phyloP scores from a whole-genome alignment of 148 eudicot genomes.

The Beta vulgaris region DNA sequence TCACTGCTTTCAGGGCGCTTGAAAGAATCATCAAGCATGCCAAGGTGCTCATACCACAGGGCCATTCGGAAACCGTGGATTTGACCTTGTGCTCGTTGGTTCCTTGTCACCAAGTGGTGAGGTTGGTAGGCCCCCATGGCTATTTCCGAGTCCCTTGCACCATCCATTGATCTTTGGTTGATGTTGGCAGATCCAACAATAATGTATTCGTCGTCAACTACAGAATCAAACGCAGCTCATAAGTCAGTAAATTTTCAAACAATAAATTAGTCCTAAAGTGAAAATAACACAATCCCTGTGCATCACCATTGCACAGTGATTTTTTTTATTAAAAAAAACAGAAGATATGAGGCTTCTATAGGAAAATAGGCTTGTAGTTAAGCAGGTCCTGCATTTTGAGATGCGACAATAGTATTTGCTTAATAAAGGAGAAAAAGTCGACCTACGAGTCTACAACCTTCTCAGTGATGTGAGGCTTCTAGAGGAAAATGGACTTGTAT shows the following conservation, averaged over 20 bases:
- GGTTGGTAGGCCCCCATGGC: conserved; percentile 90
- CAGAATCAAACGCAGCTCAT: conserved; percentile 13
- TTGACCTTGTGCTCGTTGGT: conserved; percentile 66
- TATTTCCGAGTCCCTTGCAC: conserved; percentile 73
- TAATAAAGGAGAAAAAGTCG: not conserved
- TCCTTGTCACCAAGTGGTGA: conserved; percentile 38
- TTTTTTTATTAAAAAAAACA: no score
- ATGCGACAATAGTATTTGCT: not conserved
- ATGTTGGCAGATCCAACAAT: conserved; percentile 84
- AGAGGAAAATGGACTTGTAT: not conserved
- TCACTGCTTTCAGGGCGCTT: conserved; percentile 47
- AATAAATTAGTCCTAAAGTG: not conserved
- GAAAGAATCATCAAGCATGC: conserved; percentile 69
- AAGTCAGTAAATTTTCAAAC: no score
- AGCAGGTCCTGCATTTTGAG: not conserved
- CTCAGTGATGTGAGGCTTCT: not conserved
- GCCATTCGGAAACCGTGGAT: conserved; percentile 79
- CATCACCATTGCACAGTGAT: not conserved
- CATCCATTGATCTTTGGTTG: conserved; percentile 88
- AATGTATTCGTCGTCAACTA: conserved; percentile 84
- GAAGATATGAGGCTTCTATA: not conserved
- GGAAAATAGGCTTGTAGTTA: not conserved
- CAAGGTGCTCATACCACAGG: conserved; percentile 84
- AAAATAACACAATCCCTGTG: not conserved
- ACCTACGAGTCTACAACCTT: not conserved